Evolutionary conservation across 371 early-diverging fungal species (phyloP).

Genomic region (Parasitella parasitica): DNA sequence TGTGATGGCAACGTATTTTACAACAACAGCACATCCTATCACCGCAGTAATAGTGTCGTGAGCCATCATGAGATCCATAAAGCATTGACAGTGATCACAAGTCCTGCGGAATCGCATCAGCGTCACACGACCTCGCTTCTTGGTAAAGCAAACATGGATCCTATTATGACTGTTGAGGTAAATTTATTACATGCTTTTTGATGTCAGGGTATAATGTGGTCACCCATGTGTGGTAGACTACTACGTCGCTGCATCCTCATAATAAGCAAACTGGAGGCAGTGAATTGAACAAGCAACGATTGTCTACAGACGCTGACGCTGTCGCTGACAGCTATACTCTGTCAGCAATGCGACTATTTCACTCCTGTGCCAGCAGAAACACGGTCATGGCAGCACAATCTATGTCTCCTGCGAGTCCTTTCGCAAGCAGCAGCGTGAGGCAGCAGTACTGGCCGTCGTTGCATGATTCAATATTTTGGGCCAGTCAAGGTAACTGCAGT

Average conservation of each 20-base stretch:
- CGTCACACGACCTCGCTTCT: not conserved
- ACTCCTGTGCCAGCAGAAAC: not conserved
- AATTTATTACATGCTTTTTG: not conserved
- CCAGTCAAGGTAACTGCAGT: not conserved
- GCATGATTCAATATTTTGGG: not conserved
- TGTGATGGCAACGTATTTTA: not conserved
- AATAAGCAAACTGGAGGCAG: not conserved
- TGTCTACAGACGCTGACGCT: not conserved
- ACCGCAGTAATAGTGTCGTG: not conserved
- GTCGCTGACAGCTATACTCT: not conserved
- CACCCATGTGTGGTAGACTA: not conserved
- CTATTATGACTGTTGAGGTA: slow-evolving; percentile 8
- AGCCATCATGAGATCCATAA: not conserved
- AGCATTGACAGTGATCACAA: not conserved
- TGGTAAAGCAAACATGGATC: not conserved
- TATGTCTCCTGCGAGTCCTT: not conserved
- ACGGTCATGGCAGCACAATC: not conserved
- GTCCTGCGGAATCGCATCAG: not conserved
- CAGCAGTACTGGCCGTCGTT: not conserved
- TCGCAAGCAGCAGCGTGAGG: not conserved
- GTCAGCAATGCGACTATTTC: not conserved
- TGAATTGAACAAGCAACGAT: not conserved
- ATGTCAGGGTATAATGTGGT: too few relatives aligned
- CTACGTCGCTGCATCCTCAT: not conserved
- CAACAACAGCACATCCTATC: not conserved